Percentiles rank a stretch among this genome's conserved stretches.
These are phyloP conservation scores for Furcasterigmium sp. DNA, from an alignment of 2,329 filamentous ascomycete genomes.

Conservation along the genomic window DNA sequence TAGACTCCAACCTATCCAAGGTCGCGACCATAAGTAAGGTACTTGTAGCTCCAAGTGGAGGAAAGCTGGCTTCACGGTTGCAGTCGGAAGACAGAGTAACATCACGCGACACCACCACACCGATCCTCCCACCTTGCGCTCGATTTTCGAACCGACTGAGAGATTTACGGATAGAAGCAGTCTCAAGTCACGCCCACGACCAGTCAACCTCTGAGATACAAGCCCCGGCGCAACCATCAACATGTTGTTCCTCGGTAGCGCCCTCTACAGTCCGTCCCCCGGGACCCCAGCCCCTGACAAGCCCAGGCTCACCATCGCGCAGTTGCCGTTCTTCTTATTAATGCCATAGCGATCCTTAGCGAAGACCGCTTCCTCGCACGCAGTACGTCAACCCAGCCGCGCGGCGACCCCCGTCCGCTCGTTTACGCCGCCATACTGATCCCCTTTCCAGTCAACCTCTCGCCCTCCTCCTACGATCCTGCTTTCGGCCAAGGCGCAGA, in stretches of 20 bases:
- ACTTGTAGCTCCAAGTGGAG: not conserved
- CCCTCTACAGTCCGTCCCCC: constrained; percentile 54
- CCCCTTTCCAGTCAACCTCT: constrained; percentile 63
- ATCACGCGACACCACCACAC: not conserved
- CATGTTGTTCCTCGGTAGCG: constrained; percentile 67
- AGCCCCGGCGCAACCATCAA: constrained; percentile 2
- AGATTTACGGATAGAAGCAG: too few species aligned
- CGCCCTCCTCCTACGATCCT: constrained; percentile 62
- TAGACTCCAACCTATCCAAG: not conserved
- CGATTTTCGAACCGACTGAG: not conserved
- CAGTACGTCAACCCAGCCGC: constrained; percentile 32
- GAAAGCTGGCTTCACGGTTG: not conserved
- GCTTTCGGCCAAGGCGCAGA: constrained; percentile 71
- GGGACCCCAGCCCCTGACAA: not conserved
- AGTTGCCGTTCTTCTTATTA: constrained; percentile 81
- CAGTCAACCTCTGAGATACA: not conserved
- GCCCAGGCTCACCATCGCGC: not conserved
- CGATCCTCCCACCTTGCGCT: not conserved
- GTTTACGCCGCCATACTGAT: not conserved
- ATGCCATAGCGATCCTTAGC: constrained; percentile 88
- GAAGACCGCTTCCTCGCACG: constrained; percentile 86
- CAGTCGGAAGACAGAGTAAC: not conserved
- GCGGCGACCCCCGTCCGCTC: too few species aligned
- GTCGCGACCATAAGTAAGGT: not conserved
- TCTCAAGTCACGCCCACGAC: too few species aligned